A percentile compares a stretch with the other conserved stretches of the same genome.
Conservation (phyloP, 2,329 filamentous ascomycete genomes). For the Magnaporthales sp. region DNA sequence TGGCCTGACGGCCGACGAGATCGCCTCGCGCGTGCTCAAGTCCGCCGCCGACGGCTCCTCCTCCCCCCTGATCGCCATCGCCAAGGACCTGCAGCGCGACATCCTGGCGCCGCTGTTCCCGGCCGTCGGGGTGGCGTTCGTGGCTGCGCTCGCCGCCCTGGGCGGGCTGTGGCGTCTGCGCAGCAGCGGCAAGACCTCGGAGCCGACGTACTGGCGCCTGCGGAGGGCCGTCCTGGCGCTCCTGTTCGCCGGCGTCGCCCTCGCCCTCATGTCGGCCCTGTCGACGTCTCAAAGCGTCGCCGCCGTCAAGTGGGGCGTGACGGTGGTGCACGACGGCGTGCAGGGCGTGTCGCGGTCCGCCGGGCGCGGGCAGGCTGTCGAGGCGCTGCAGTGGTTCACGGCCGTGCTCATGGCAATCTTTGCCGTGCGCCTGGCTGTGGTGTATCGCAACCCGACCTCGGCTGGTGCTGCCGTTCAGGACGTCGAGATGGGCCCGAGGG, state of each 20-base stretch:
- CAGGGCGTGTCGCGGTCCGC: not conserved
- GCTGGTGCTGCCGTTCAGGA: not conserved
- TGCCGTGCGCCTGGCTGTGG: not conserved
- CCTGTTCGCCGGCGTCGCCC: not conserved
- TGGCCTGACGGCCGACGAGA: not conserved
- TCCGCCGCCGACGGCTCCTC: not conserved
- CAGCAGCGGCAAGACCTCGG: not conserved
- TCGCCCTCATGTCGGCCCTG: not conserved
- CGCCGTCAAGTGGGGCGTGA: not conserved
- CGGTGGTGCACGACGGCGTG: not conserved
- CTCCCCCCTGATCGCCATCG: not conserved
- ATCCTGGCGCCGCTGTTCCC: not conserved
- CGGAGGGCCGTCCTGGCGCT: not conserved
- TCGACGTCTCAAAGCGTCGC: constrained; percentile 1
- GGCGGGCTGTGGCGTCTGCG: constrained; percentile 1
- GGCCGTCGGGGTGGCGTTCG: constrained; percentile 4
- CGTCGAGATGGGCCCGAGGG: not conserved
- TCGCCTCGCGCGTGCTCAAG: not conserved
- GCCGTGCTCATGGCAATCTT: not conserved
- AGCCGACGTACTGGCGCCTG: not conserved
- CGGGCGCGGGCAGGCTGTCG: not conserved
- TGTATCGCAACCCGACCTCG: not conserved
- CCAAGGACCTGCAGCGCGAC: not conserved
- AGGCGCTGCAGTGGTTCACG: constrained; percentile 4
- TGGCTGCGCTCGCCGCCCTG: not conserved